Conservation (phyloP, 768 basidiomycete species). For the Naematelia aurantialba region DNA sequence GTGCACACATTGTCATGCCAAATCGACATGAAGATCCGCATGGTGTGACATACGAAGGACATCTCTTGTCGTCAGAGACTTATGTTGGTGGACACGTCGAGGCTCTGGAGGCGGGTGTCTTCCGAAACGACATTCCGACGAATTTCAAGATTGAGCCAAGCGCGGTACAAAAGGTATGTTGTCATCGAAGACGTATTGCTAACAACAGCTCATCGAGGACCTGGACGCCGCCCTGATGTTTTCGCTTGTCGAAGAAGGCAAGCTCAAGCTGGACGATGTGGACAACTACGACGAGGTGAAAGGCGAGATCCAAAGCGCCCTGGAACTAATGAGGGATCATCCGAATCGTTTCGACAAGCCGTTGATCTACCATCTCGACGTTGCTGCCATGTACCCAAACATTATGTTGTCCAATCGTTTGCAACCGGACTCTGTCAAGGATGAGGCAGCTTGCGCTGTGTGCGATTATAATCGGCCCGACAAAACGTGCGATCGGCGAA, state of each 20-base stretch:
- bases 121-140: slow-evolving; percentile 88
- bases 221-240: slow-evolving; percentile 88
- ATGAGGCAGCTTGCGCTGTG: slow-evolving; percentile 92
- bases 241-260: slow-evolving; percentile 76
- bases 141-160: slow-evolving; percentile 91
- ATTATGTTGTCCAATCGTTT: slow-evolving; percentile 99
- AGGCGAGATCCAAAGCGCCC: slow-evolving; percentile 65
- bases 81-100: slow-evolving; percentile 99
- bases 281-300: slow-evolving; percentile 95
- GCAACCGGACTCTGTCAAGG: slow-evolving; percentile 95
- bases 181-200: not conserved
- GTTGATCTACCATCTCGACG: slow-evolving; percentile 96
- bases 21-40: slow-evolving; percentile 92
- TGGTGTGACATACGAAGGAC: slow-evolving; percentile 89
- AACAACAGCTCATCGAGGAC: slow-evolving; percentile 78
- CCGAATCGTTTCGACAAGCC: slow-evolving; percentile 85
- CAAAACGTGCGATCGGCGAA: slow-evolving; percentile 85
- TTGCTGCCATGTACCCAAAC: slow-evolving; percentile 99
- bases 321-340: slow-evolving; percentile 86
- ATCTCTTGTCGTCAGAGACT: slow-evolving; percentile 93
- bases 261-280: slow-evolving; percentile 72
- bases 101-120: slow-evolving; percentile 95
- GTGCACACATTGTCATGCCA: slow-evolving; percentile 91
- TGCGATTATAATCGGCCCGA: slow-evolving; percentile 97
- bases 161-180: slow-evolving; percentile 72